Conservation (phyloP, 1,139 yeast genomes). For the Yueomyces sp. region DNA sequence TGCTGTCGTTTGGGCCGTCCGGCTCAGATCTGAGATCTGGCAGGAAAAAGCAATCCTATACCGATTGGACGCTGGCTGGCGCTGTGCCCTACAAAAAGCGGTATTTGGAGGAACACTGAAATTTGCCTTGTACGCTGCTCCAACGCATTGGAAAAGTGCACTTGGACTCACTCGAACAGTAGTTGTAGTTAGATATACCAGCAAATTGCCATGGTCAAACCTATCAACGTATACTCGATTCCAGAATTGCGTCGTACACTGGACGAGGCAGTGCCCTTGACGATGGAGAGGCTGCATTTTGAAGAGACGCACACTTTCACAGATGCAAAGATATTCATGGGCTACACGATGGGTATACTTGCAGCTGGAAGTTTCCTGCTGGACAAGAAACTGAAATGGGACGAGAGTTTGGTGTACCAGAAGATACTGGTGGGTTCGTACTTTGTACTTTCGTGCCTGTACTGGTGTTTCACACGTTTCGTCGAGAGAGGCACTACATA, state of each 20-base stretch:
- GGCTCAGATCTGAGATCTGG: no score
- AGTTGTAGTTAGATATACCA: background rate
- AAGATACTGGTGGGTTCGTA: constrained; percentile 38
- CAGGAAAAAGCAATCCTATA: no score
- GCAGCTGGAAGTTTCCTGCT: constrained; percentile 55
- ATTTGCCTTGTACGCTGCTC: no score
- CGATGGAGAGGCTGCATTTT: constrained; percentile 47
- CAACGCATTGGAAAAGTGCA: no score
- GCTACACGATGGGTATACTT: constrained; percentile 50
- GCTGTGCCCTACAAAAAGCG: no score
- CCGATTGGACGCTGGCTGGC: no score
- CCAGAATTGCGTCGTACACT: constrained; percentile 18
- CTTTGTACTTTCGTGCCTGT: constrained; percentile 35
- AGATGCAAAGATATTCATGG: constrained; percentile 58
- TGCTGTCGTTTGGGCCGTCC: no score
- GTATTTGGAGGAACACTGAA: no score
- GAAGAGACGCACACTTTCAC: constrained; percentile 42
- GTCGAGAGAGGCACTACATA: constrained; percentile 47
- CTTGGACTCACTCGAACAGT: no score
- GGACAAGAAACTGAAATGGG: constrained; percentile 50
- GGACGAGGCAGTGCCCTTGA: constrained; percentile 21
- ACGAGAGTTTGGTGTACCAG: constrained; percentile 29
- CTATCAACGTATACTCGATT: constrained; percentile 22
- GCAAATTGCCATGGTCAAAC: constrained; percentile 15
- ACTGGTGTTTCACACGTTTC: constrained; percentile 37